Evolutionary conservation across 306 rosid genomes (phyloP), one percentile per base, ranked within the genome.

Genomic region (Trifolium fragiferum): DNA sequence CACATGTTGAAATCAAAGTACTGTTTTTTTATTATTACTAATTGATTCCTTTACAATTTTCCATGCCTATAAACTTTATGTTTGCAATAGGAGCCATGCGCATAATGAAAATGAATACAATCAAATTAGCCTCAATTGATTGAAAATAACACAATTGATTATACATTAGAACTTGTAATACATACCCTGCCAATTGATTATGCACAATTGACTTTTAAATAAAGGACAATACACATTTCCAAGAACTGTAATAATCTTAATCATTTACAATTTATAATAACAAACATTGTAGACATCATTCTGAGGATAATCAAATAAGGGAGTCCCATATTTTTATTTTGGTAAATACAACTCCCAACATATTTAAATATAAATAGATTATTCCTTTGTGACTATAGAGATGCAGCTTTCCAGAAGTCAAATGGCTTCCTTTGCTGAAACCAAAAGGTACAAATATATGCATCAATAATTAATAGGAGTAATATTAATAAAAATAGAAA

Each of bases 391-490:
- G 38, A 46, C 55, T 83, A 93, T 9, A 63, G 83, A 37, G 93
- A 81, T 65, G 91, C 87, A 69, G 90, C 78, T 79, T 84, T 87
- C 96, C 94, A 89, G 86, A 91, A 91, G 55, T 88, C 94, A 75
- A 79, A 21, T n/a, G 91, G 87, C 80, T 82, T 91, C 88, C 91
- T 87, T 84, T 93, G 98, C 98, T 91, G 98, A 81, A 76, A 76
- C 73, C 21, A 73, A n/a, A 61, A 80, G 38, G 9, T 33, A 41
- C 14, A 81, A 15, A 53, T 53, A 7, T 14, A 46, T 58, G 53
- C 32, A 41, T 61, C 23, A 74, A 68, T 51, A 32, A 18, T 61
- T 14, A 73, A 11, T 27, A n/a, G n/a, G 33, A 61, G 4, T n/a
- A 32, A 15, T 23, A 57, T 11, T 57, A 12, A 6, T 4, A 38